Percentiles rank a stretch among this genome's conserved stretches.
phyloP scores from a whole-genome alignment of 371 early-diverging fungal species.

The Coelomomyces lativittatus region DNA sequence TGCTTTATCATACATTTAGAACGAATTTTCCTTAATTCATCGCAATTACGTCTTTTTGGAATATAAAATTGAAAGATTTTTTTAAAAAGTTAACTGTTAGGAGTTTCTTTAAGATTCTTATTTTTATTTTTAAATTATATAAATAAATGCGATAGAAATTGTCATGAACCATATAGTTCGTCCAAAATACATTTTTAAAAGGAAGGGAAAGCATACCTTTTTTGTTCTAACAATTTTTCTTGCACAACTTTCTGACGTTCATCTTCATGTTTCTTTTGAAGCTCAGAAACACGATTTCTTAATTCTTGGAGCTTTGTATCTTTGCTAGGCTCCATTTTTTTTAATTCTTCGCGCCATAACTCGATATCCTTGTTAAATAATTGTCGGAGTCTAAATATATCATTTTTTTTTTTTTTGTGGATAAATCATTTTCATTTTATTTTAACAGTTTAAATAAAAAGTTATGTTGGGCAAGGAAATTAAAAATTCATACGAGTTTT shows the following conservation, averaged over 20 bases:
- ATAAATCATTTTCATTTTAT: background rate
- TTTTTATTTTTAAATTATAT: no score
- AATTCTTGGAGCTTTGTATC: conserved; percentile 12
- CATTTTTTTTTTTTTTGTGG: background rate
- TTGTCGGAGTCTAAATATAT: conserved; percentile 6
- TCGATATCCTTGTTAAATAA: conserved; percentile 11
- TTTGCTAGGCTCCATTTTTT: conserved; percentile 6
- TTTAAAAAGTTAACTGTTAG: no score
- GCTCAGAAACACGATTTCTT: conserved; percentile 11
- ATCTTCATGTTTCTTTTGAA: conserved; percentile 12
- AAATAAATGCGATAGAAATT: no score
- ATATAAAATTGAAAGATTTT: no score
- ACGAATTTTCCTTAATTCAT: conserved; percentile 19
- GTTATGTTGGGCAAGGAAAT: no score
- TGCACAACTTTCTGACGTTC: conserved; percentile 19
- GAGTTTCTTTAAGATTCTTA: no score
- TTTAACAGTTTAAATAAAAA: background rate
- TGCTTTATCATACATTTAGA: conserved; percentile 9
- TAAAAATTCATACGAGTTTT: no score
- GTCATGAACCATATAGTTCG: no score
- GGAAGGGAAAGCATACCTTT: conserved; percentile 8
- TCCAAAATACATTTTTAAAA: no score
- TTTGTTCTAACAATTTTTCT: conserved; percentile 17
- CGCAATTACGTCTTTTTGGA: conserved; percentile 19
- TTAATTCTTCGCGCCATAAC: conserved; percentile 8